These are phyloP conservation scores for Calonectria pauciramosa DNA, from an alignment of 2,329 filamentous ascomycete genomes.

Conservation along the genomic window DNA sequence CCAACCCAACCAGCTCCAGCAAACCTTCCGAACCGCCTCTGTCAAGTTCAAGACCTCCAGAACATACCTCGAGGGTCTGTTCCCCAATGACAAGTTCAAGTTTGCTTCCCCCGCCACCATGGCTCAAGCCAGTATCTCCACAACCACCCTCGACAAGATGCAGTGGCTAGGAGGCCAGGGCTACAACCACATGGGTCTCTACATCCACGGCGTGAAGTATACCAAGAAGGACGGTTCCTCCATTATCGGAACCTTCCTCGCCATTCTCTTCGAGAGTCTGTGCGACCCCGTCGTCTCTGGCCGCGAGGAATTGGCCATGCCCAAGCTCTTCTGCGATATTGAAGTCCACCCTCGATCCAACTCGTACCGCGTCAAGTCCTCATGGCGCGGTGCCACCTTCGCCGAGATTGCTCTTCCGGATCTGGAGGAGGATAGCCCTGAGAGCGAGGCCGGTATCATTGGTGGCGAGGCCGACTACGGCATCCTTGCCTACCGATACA, in stretches of 20 bases:
- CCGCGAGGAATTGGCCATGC: conserved; percentile 73
- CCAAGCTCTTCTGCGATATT: conserved; percentile 67
- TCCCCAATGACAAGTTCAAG: conserved; percentile 61
- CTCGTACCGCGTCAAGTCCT: conserved; percentile 25
- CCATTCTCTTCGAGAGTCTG: conserved; percentile 63
- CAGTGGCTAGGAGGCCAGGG: conserved; percentile 72
- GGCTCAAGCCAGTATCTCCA: conserved; percentile 59
- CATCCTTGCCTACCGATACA: conserved; percentile 69
- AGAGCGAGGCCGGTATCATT: conserved; percentile 24
- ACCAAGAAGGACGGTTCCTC: conserved; percentile 61
- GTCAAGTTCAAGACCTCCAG: conserved; percentile 65
- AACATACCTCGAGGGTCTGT: conserved; percentile 57
- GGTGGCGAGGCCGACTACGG: conserved; percentile 55
- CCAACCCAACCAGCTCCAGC: conserved; percentile 28
- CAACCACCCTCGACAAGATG: conserved; percentile 64
- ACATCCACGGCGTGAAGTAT: conserved; percentile 74
- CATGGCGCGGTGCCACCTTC: conserved; percentile 31
- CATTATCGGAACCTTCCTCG: conserved; percentile 66
- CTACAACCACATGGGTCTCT: conserved; percentile 71
- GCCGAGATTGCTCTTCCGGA: conserved; percentile 22
- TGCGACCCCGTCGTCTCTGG: conserved; percentile 68
- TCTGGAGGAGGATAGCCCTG: conserved; percentile 16
- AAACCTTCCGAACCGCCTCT: conserved; percentile 60
- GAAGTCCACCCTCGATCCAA: conserved; percentile 49
- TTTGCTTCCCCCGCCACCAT: conserved; percentile 64